phyloP scores from a whole-genome alignment of 2,329 filamentous ascomycete genomes.

The Hyphodiscus sp. region DNA sequence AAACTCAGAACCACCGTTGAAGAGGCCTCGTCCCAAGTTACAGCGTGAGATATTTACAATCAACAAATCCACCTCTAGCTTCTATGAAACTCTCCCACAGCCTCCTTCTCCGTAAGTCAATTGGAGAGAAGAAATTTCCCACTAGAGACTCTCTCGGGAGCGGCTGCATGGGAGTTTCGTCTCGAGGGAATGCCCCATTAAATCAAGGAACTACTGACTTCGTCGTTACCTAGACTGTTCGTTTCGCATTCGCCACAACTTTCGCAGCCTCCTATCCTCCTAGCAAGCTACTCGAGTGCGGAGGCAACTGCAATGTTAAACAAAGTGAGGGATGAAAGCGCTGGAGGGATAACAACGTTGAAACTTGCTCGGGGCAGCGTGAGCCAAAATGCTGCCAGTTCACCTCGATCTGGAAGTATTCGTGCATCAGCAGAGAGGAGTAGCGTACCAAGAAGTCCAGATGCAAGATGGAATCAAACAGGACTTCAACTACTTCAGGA shows the following conservation, averaged over 20 bases:
- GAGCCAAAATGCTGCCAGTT: constrained; percentile 35
- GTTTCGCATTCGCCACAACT: constrained; percentile 37
- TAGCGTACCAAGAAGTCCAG: constrained; percentile 45
- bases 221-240: constrained; percentile 35
- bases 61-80: constrained; percentile 27
- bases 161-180: too few species aligned
- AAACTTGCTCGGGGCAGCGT: constrained; percentile 50
- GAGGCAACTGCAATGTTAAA: constrained; percentile 21
- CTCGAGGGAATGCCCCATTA: too few species aligned
- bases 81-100: constrained; percentile 2
- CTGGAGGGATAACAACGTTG: constrained; percentile 41
- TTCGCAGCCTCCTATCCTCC: constrained; percentile 37
- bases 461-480: constrained; percentile 40
- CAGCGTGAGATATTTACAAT: constrained; percentile 31
- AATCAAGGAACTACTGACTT: too few species aligned
- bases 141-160: too few species aligned
- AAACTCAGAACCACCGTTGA: constrained; percentile 22
- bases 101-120: constrained; percentile 35
- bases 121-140: too few species aligned
- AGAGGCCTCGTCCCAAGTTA: constrained; percentile 22
- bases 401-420: constrained; percentile 43
- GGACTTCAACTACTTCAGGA: constrained; percentile 52
- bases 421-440: constrained; percentile 45
- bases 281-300: constrained; percentile 25
- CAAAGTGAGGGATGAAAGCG: constrained; percentile 16